These are phyloP conservation scores for Artemisia princeps DNA, from an alignment of 140 eudicot species.

Conservation along the genomic window DNA sequence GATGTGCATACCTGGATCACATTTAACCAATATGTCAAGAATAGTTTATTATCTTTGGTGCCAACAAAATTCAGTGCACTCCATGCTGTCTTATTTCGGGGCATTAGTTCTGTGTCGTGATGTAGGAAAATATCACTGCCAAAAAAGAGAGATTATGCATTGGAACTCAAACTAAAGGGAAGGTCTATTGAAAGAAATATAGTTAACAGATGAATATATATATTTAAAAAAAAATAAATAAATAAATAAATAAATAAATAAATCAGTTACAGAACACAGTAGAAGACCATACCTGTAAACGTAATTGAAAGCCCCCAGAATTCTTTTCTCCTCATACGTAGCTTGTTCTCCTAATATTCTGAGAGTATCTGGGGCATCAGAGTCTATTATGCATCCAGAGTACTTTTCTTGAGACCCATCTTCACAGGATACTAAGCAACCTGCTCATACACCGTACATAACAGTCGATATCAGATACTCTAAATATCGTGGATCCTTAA, in stretches of 20 bases:
- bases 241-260: too few relatives aligned
- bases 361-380: constrained; percentile 88
- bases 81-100: constrained; percentile 86
- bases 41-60: constrained; percentile 46
- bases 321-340: constrained; percentile 59
- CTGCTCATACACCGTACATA: constrained; percentile 30
- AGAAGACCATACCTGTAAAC: constrained; percentile 49
- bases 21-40: constrained; percentile 92
- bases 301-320: constrained; percentile 83
- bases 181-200: neutral
- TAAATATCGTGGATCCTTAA: too few relatives aligned
- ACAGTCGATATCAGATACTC: constrained; percentile 12
- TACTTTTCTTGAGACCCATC: constrained; percentile 63
- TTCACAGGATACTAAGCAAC: constrained; percentile 44
- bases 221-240: too few relatives aligned
- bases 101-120: constrained; percentile 76
- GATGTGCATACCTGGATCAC: constrained; percentile 62
- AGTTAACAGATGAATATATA: neutral
- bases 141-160: constrained; percentile 3
- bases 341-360: constrained; percentile 69
- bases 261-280: neutral
- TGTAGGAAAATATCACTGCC: constrained; percentile 91
- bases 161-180: neutral
- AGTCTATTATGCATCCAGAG: constrained; percentile 66
- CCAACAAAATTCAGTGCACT: constrained; percentile 93